Percentiles rank a stretch among this genome's conserved stretches.
Conservation (phyloP, 768 basidiomycete genomes). For the Mycena leptocephala region DNA sequence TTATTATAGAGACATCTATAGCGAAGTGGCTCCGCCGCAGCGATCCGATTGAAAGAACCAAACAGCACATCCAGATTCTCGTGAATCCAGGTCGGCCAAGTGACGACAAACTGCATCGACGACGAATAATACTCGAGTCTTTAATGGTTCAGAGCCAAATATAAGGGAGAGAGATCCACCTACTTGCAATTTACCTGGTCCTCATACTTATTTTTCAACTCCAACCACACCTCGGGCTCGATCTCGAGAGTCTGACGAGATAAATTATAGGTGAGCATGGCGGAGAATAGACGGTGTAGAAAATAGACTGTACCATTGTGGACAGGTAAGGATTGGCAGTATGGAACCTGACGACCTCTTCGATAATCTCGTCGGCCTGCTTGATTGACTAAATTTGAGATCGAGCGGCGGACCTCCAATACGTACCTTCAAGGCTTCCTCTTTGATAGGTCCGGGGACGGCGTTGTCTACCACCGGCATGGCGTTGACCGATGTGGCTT, state of each 20-base stretch:
- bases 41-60: background rate
- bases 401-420: no score
- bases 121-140: background rate
- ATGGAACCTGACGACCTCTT: background rate
- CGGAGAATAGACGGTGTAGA: background rate
- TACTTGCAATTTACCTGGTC: background rate
- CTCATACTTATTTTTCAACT: background rate
- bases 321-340: background rate
- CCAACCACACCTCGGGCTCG: background rate
- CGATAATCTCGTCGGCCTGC: constrained; percentile 5
- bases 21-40: background rate
- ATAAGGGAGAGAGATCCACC: background rate
- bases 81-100: constrained; percentile 1
- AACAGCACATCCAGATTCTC: background rate
- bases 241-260: background rate
- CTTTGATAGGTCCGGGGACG: no score
- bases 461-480: no score
- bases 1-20: background rate
- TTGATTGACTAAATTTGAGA: background rate
- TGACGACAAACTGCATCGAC: background rate
- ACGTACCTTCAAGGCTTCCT: no score
- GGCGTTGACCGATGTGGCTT: no score
- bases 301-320: background rate
- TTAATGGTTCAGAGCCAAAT: background rate
- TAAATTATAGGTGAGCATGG: background rate